Conservation (phyloP, 1,139 yeast genomes). For the Lodderomyces jiufengensis region DNA sequence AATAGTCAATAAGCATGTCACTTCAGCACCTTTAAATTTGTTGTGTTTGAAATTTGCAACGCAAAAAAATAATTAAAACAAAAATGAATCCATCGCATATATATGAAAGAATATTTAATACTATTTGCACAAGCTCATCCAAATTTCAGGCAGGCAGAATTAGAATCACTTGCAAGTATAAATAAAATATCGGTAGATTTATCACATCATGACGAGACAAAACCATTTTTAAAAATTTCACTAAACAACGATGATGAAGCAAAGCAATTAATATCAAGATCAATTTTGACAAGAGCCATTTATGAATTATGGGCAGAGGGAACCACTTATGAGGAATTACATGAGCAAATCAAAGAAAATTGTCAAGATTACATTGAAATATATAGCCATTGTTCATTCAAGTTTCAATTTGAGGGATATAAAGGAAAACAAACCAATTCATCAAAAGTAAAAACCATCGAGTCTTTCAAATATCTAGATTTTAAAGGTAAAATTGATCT, state of each 20-base stretch:
- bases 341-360: conserved; percentile 43
- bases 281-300: conserved; percentile 69
- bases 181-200: conserved; percentile 58
- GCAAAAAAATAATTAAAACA: no score
- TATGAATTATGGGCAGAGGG: conserved; percentile 89
- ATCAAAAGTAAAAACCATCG: conserved; percentile 62
- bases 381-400: conserved; percentile 54
- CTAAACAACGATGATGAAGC: conserved; percentile 70
- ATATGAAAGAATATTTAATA: conserved; percentile 61
- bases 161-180: conserved; percentile 76
- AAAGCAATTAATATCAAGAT: conserved; percentile 54
- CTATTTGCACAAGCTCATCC: conserved; percentile 84
- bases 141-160: conserved; percentile 74
- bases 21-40: no score
- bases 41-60: no score
- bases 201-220: conserved; percentile 49
- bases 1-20: no score
- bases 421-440: conserved; percentile 59
- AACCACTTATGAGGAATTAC: conserved; percentile 50
- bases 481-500: conserved; percentile 76
- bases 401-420: conserved; percentile 76
- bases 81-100: no score
- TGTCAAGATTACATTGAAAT: conserved; percentile 24
- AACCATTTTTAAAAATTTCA: conserved; percentile 71
- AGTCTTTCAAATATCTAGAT: conserved; percentile 64